Evolutionary conservation across 2,329 filamentous ascomycete genomes (phyloP).

Genomic region (Diaporthe helianthi): DNA sequence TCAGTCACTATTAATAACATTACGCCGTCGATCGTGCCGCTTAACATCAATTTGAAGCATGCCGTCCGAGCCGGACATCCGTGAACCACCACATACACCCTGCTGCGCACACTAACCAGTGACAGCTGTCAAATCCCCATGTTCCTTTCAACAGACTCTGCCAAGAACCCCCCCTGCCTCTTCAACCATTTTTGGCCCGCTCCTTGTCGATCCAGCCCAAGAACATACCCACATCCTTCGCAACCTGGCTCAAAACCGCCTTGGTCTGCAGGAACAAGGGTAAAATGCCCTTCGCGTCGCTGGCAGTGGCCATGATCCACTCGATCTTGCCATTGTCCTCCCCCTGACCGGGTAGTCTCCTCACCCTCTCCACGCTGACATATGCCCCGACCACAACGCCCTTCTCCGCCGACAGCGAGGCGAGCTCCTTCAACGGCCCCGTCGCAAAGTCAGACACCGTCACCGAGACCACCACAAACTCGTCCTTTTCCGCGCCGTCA

Average conservation of each 20-base stretch:
- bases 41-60: neutral
- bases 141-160: neutral
- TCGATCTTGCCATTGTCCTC: conserved; percentile 56
- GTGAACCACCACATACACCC: neutral
- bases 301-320: conserved; percentile 82
- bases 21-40: neutral
- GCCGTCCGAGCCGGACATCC: conserved; percentile 10
- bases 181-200: conserved; percentile 42
- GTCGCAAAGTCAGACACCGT: conserved; percentile 54
- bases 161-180: neutral
- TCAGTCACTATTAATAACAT: conserved; percentile 3
- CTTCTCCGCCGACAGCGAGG: conserved; percentile 49
- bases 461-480: conserved; percentile 66
- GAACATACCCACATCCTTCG: conserved; percentile 76
- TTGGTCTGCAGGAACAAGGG: conserved; percentile 71
- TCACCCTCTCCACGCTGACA: conserved; percentile 69
- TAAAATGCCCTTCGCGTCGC: conserved; percentile 71
- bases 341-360: conserved; percentile 47
- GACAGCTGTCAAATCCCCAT: neutral
- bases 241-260: conserved; percentile 67
- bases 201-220: conserved; percentile 64
- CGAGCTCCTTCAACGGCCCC: conserved; percentile 32
- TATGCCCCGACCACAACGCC: conserved; percentile 66
- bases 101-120: neutral
- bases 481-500: conserved; percentile 43